Conservation (phyloP, 495 filamentous ascomycete species). For the Rhypophila decipiens region DNA sequence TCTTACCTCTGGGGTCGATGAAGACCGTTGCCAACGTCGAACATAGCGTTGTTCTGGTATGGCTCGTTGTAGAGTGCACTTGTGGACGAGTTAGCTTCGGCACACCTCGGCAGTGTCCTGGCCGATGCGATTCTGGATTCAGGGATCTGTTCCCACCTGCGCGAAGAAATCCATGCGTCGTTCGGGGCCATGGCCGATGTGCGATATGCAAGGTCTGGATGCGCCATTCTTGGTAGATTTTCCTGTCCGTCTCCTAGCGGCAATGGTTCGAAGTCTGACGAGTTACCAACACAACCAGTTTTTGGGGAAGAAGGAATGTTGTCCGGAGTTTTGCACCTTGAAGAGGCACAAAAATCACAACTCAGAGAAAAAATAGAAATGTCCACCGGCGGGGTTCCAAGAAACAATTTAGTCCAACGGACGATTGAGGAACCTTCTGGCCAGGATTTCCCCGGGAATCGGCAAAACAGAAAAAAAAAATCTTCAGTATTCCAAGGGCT, state of each 20-base stretch:
- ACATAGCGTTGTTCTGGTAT: constrained; percentile 19
- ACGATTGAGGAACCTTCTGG: constrained; percentile 22
- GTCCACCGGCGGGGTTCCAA: constrained; percentile 1
- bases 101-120: constrained; percentile 10
- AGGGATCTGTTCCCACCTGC: constrained; percentile 41
- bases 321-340: constrained; percentile 9
- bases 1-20: constrained; percentile 44
- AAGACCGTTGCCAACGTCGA: constrained; percentile 29
- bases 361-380: constrained; percentile 15
- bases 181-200: constrained; percentile 30
- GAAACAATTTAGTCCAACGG: constrained; percentile 15
- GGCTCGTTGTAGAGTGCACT: constrained; percentile 38
- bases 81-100: constrained; percentile 25
- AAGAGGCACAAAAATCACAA: constrained; percentile 10
- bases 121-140: constrained; percentile 12
- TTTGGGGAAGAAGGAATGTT: constrained; percentile 10
- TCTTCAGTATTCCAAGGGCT: constrained; percentile 20
- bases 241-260: neutral
- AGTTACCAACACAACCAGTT: neutral
- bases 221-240: constrained; percentile 28
- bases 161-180: constrained; percentile 39
- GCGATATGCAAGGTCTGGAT: constrained; percentile 37
- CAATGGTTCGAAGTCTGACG: neutral
- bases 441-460: constrained; percentile 26
- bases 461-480: constrained; percentile 21